Conservation (phyloP, 768 basidiomycete genomes). For the Rhodotorula kratochvilovae region DNA sequence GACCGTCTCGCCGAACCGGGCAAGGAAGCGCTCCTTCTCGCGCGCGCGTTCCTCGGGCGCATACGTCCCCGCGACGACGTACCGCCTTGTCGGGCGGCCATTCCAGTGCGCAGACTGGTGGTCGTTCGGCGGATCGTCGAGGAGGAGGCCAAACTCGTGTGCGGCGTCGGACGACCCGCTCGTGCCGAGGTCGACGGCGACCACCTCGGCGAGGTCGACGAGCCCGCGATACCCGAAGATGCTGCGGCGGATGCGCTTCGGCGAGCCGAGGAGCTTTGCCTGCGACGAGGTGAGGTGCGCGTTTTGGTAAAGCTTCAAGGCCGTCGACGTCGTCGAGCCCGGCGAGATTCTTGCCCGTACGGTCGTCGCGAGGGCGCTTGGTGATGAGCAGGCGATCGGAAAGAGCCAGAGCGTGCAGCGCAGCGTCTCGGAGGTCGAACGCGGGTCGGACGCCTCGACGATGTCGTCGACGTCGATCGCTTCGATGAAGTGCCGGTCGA, state of each 20-base stretch:
- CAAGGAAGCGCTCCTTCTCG: constrained; percentile 34
- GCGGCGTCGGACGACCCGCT: not conserved
- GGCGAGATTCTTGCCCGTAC: constrained; percentile 49
- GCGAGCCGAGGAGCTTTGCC: constrained; percentile 55
- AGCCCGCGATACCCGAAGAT: constrained; percentile 80
- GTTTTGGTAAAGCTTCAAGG: constrained; percentile 47
- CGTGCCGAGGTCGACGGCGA: constrained; percentile 63
- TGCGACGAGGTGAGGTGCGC: constrained; percentile 28
- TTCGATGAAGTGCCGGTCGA: constrained; percentile 79
- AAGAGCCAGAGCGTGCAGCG: constrained; percentile 89
- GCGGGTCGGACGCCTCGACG: constrained; percentile 46
- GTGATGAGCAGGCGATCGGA: constrained; percentile 88
- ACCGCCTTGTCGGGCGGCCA: constrained; percentile 73
- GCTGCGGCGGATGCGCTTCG: constrained; percentile 64
- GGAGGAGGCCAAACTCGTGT: constrained; percentile 75
- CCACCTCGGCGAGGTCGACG: constrained; percentile 76
- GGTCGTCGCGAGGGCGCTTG: constrained; percentile 59
- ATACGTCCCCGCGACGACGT: constrained; percentile 55
- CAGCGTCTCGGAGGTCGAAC: constrained; percentile 51
- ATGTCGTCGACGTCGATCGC: constrained; percentile 87
- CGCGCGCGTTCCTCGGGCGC: constrained; percentile 9
- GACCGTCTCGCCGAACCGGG: constrained; percentile 6
- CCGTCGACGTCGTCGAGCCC: constrained; percentile 77
- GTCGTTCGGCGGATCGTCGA: constrained; percentile 76
- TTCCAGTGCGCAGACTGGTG: constrained; percentile 83